Evolutionary conservation across 176 grass and related monocot genomes (phyloP).

Genomic region (Oryza glaberrima): DNA sequence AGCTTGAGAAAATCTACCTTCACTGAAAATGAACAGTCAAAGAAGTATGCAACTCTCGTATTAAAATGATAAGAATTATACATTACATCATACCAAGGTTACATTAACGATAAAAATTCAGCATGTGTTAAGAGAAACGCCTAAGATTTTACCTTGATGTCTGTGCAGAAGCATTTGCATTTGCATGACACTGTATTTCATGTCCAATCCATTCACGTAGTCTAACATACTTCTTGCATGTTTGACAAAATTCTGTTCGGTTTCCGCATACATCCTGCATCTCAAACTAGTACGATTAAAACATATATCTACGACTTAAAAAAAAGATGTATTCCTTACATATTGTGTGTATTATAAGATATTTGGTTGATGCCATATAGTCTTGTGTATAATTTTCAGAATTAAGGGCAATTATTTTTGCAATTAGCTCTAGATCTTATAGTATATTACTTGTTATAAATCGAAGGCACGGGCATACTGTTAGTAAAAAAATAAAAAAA

Average conservation of each 20-base stretch:
- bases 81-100: background rate
- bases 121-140: background rate
- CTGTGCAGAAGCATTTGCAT: conserved; percentile 55
- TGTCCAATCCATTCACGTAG: conserved; percentile 73
- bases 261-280: conserved; percentile 96
- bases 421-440: background rate
- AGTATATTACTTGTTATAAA: background rate
- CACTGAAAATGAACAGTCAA: background rate
- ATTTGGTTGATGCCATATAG: background rate
- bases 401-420: background rate
- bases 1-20: background rate
- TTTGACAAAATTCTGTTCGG: conserved; percentile 82
- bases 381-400: background rate
- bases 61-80: no score
- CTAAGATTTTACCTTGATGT: conserved; percentile 63
- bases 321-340: background rate
- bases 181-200: conserved; percentile 68
- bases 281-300: conserved; percentile 31
- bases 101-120: conserved; percentile 17
- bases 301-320: background rate
- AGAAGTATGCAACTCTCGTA: no score
- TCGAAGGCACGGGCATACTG: background rate
- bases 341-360: background rate
- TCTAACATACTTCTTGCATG: conserved; percentile 83
- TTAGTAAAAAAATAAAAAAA: background rate